Percentiles rank a stretch among this genome's conserved stretches.
Conservation (phyloP, 768 basidiomycete genomes). For the Lentinula raphanica region DNA sequence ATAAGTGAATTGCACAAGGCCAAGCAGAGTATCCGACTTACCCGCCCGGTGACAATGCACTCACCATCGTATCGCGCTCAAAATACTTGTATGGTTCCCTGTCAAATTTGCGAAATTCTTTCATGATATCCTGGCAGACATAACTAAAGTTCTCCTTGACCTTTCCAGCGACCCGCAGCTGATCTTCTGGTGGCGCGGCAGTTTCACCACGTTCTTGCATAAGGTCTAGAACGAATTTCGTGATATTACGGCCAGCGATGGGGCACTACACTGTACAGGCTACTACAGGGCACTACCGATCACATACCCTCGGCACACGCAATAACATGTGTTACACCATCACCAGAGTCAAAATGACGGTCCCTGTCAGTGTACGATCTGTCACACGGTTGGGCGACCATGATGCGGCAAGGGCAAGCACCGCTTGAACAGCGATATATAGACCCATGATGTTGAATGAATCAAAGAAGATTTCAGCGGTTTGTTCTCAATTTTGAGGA, state of each 20-base stretch:
- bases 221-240: slow-evolving; percentile 92
- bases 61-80: slow-evolving; percentile 90
- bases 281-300: slow-evolving; percentile 99
- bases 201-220: slow-evolving; percentile 95
- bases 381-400: slow-evolving; percentile 90
- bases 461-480: slow-evolving; percentile 99
- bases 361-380: slow-evolving; percentile 91
- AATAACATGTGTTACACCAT: slow-evolving; percentile 99
- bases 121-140: slow-evolving; percentile 97
- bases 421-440: slow-evolving; percentile 98
- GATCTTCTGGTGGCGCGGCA: slow-evolving; percentile 88
- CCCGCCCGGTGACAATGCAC: slow-evolving; percentile 87
- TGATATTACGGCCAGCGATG: slow-evolving; percentile 95
- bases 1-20: background rate
- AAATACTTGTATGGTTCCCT: slow-evolving; percentile 94
- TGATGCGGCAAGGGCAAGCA: slow-evolving; percentile 94
- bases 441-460: slow-evolving; percentile 99
- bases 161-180: slow-evolving; percentile 82
- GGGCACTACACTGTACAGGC: no score
- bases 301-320: slow-evolving; percentile 96
- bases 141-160: slow-evolving; percentile 99
- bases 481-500: slow-evolving; percentile 98
- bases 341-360: slow-evolving; percentile 98
- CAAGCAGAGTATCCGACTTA: slow-evolving; percentile 35
- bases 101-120: slow-evolving; percentile 98